A percentile compares a stretch with the other conserved stretches of the same genome.
These are phyloP conservation scores for Coccinonectria pachysandricola DNA, from an alignment of 2,329 filamentous ascomycete genomes.

Conservation along the genomic window DNA sequence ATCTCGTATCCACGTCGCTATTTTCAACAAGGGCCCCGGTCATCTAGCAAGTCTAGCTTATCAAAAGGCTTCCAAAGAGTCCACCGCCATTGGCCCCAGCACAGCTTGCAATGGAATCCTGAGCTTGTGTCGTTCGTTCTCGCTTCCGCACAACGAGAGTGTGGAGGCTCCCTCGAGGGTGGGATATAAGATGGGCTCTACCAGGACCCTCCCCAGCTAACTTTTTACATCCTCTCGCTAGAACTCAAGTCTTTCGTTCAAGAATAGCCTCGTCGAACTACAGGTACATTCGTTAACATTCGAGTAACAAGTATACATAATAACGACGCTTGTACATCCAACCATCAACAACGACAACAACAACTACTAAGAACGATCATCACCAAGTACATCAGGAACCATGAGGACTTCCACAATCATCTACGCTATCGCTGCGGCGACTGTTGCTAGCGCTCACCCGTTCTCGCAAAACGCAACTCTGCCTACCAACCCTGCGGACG, in stretches of 20 bases:
- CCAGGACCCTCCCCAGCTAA: constrained; percentile 7
- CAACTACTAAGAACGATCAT: too few relatives aligned
- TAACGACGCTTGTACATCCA: constrained; percentile 4
- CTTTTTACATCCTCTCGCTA: constrained; percentile 12
- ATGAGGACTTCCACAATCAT: constrained; percentile 27
- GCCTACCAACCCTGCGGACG: constrained; percentile 1
- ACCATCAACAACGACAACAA: constrained; percentile 8
- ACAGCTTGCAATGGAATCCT: constrained; percentile 10
- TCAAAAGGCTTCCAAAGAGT: constrained; percentile 15
- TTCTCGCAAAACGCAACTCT: constrained; percentile 17
- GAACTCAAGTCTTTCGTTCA: constrained; percentile 19
- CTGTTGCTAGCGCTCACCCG: constrained; percentile 30
- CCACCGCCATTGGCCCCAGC: constrained; percentile 14
- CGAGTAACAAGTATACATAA: constrained; percentile 1
- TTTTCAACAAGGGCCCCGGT: constrained; percentile 13
- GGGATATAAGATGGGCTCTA: constrained; percentile 17
- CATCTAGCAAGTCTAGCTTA: constrained; percentile 13
- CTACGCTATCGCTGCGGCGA: constrained; percentile 23
- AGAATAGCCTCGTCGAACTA: constrained; percentile 9
- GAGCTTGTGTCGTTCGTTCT: constrained; percentile 7
- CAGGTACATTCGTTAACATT: constrained; percentile 10
- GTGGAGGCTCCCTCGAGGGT: constrained; percentile 3
- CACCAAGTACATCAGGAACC: too few relatives aligned
- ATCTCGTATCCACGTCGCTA: constrained; percentile 21
- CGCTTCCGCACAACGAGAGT: constrained; percentile 11